Percentiles rank a stretch among this genome's conserved stretches.
Conservation (phyloP, 2,329 filamentous ascomycete species). For the Cladophialophora chaetospira region DNA sequence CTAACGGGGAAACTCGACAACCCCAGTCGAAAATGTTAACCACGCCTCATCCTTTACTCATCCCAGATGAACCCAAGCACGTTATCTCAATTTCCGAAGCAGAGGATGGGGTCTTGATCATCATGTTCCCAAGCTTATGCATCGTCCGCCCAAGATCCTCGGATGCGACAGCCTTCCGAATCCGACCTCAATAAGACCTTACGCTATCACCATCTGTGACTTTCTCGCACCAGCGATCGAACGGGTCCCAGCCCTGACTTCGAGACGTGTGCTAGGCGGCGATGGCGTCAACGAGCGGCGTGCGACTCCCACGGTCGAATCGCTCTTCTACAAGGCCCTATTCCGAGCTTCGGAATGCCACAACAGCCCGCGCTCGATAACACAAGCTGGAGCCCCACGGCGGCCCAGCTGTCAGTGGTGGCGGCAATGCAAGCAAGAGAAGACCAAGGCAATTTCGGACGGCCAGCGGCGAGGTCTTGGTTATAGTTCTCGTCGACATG, state of each 20-base stretch:
- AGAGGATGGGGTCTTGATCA: conserved; percentile 14
- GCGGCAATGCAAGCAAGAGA: conserved; percentile 1
- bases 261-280: background rate
- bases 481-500: background rate
- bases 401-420: background rate
- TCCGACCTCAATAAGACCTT: conserved; percentile 25
- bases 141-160: conserved; percentile 22
- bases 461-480: conserved; percentile 11
- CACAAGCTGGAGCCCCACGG: background rate
- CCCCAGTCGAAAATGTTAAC: conserved; percentile 5
- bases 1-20: conserved; percentile 10
- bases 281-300: background rate
- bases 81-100: background rate
- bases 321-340: conserved; percentile 14
- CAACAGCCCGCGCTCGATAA: background rate
- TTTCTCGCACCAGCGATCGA: conserved; percentile 26
- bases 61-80: background rate
- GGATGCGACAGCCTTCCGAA: conserved; percentile 27
- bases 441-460: background rate
- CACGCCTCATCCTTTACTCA: conserved; percentile 1
- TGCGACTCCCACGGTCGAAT: conserved; percentile 6
- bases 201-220: conserved; percentile 20
- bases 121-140: conserved; percentile 26
- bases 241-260: conserved; percentile 7
- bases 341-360: conserved; percentile 5